Evolutionary conservation across 805 yeast species (phyloP).

Genomic region (Yarrowia deformans): DNA sequence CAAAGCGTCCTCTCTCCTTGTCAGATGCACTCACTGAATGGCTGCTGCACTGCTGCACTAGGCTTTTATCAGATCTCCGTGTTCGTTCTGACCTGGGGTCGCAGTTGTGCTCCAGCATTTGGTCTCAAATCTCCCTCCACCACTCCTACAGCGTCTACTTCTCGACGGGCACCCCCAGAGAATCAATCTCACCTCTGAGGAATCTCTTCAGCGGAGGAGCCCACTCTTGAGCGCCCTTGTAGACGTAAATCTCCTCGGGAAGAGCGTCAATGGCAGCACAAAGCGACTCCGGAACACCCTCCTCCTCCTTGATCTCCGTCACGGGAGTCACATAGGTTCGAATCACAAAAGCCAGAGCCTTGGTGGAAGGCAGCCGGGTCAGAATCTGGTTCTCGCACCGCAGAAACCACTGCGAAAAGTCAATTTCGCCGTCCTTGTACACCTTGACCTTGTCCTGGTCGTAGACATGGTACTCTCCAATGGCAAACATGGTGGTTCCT

Average conservation of each 20-base stretch:
- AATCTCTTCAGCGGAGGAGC: slow-evolving; percentile 63
- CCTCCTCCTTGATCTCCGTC: slow-evolving; percentile 56
- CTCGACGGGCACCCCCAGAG: background rate
- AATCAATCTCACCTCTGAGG: slow-evolving; percentile 1
- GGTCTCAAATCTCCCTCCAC: too few relatives aligned
- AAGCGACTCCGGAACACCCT: slow-evolving; percentile 57
- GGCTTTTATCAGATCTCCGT: background rate
- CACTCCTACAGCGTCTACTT: background rate
- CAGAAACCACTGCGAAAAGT: slow-evolving; percentile 59
- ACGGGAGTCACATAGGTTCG: slow-evolving; percentile 67
- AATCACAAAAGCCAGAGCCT: slow-evolving; percentile 59
- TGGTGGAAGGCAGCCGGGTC: slow-evolving; percentile 59
- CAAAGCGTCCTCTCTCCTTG: background rate
- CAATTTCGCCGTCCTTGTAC: slow-evolving; percentile 51
- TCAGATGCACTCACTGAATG: background rate
- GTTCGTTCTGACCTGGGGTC: too few relatives aligned
- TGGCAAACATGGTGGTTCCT: slow-evolving; percentile 59
- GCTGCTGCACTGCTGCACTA: background rate
- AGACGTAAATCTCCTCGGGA: slow-evolving; percentile 63
- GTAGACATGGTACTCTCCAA: slow-evolving; percentile 55
- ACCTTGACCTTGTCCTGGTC: slow-evolving; percentile 52
- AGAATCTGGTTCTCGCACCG: slow-evolving; percentile 67
- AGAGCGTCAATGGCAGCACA: slow-evolving; percentile 70
- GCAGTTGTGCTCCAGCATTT: too few relatives aligned
- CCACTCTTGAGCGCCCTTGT: slow-evolving; percentile 73